These are phyloP conservation scores for Diatrype stigma DNA, from an alignment of 2,329 filamentous ascomycete species.

Conservation along the genomic window DNA sequence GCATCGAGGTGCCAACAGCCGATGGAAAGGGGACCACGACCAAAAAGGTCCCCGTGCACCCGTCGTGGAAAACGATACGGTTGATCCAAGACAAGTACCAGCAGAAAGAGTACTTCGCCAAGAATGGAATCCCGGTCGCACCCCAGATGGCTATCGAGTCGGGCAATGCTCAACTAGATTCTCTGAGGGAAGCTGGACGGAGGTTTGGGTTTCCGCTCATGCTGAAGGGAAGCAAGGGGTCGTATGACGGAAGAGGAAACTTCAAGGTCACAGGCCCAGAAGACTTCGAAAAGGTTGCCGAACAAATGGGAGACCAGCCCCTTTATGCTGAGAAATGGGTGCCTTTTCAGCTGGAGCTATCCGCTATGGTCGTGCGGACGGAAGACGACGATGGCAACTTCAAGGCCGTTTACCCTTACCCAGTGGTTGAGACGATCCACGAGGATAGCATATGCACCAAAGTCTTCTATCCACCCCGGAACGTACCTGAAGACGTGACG, in stretches of 20 bases:
- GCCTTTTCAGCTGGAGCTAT: constrained; percentile 79
- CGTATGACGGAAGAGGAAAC: constrained; percentile 83
- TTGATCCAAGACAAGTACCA: constrained; percentile 91
- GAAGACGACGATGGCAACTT: constrained; percentile 58
- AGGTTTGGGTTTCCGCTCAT: constrained; percentile 80
- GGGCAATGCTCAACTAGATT: constrained; percentile 50
- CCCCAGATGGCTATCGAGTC: constrained; percentile 61
- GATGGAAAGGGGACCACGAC: constrained; percentile 31
- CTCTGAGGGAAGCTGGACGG: constrained; percentile 59
- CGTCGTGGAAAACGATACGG: constrained; percentile 80
- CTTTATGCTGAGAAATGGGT: constrained; percentile 91
- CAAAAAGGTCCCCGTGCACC: constrained; percentile 63
- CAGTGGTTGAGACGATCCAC: constrained; percentile 90
- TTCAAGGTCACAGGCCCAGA: constrained; percentile 42
- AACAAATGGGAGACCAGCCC: constrained; percentile 64
- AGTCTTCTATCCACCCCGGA: constrained; percentile 79
- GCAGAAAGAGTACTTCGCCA: constrained; percentile 77
- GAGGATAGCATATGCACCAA: constrained; percentile 94
- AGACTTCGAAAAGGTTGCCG: constrained; percentile 59
- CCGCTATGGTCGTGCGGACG: constrained; percentile 92
- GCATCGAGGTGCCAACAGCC: constrained; percentile 49
- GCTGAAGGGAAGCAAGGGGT: constrained; percentile 86
- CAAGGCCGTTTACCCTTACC: constrained; percentile 64
- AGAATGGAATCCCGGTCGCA: constrained; percentile 67
- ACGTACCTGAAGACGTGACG: constrained; percentile 57